Conservation (phyloP, 1,139 yeast species). For the Suhomyces bokatorum region DNA sequence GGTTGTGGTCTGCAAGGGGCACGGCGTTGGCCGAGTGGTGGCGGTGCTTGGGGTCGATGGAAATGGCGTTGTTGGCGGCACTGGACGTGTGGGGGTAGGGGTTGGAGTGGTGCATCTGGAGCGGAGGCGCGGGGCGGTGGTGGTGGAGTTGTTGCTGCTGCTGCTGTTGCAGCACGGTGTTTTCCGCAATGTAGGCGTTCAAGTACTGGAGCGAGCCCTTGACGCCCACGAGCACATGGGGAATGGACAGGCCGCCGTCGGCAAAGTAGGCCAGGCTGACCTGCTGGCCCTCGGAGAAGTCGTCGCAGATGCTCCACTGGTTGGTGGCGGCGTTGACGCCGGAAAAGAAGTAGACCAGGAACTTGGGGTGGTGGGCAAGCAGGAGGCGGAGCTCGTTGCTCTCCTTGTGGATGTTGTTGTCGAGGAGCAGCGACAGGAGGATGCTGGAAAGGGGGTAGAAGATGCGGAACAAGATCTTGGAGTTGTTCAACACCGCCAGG, state of each 20-base stretch:
- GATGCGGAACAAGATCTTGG: constrained; percentile 67
- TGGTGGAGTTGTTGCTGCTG: no score
- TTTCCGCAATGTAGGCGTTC: constrained; percentile 54
- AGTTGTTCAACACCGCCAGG: constrained; percentile 64
- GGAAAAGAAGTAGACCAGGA: constrained; percentile 68
- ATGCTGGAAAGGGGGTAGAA: constrained; percentile 60
- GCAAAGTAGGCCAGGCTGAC: constrained; percentile 65
- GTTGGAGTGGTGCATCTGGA: constrained; percentile 10
- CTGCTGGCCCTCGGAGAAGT: constrained; percentile 79
- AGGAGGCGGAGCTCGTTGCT: constrained; percentile 54
- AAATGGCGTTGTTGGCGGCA: constrained; percentile 13
- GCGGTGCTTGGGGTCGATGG: constrained; percentile 11
- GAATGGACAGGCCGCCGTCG: constrained; percentile 51
- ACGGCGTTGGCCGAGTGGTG: constrained; percentile 16
- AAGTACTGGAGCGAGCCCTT: constrained; percentile 53
- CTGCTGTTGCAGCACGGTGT: constrained; percentile 19
- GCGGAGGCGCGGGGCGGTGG: not conserved
- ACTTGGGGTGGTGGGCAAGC: constrained; percentile 64
- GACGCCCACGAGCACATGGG: constrained; percentile 57
- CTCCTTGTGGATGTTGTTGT: constrained; percentile 44
- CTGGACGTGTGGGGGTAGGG: constrained; percentile 13
- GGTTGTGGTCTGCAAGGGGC: constrained; percentile 16
- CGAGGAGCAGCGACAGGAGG: constrained; percentile 47
- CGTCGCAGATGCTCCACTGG: constrained; percentile 83
- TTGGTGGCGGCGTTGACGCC: constrained; percentile 53